Base-by-base conservation (phyloP, 2,329 filamentous ascomycete genomes). In the Ceratocystis cubensis region DNA sequence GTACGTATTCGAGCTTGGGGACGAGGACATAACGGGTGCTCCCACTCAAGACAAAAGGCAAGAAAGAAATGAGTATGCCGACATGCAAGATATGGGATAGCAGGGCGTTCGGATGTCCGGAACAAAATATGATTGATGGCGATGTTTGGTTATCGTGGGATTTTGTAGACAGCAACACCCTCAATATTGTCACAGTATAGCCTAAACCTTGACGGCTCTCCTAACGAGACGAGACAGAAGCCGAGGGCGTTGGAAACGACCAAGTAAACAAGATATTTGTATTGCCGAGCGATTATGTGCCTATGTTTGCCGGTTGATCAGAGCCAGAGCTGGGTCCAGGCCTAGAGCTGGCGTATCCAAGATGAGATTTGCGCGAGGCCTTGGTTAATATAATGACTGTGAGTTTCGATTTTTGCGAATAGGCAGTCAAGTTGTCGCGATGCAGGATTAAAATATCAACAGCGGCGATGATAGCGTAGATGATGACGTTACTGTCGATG, bases 21-120 rank as follows among this genome's bases (percentile, higher is more conserved):
- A 37, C 46, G 59, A 67, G 22, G 53, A 69, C 6, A 68, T 56
- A 22, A 67, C 65, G 66, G 66, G 66, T 2, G 25, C 25, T 15
- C 7, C 48, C 48, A 22, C 15, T 25, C 20, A 25, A 22, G 50
- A 30, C 13, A 15, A 28, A 10, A 25, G n/a, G 8, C 8, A 56
- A 56, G 50, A 15, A 15, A 22, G 13, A 56, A 25, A 28, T 30
- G 46, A 7, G 8, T 3, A 3, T 48, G n/a, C 46, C 17, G n/a
- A 22, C 46, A 22, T n/a, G 62, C n/a, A 44, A n/a, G 37, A 50
- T 20, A 30, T 25, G 22, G 48, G 28, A 33, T 48, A 48, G 1
- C 3, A 48, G 25, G n/a, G 44, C 15, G 62, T 28, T 64, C 62
- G 62, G 50, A 56, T 56, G 50, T 56, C 50, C 50, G 50, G 20